phyloP scores from a whole-genome alignment of 768 basidiomycete genomes.

The Pholiota conissans region DNA sequence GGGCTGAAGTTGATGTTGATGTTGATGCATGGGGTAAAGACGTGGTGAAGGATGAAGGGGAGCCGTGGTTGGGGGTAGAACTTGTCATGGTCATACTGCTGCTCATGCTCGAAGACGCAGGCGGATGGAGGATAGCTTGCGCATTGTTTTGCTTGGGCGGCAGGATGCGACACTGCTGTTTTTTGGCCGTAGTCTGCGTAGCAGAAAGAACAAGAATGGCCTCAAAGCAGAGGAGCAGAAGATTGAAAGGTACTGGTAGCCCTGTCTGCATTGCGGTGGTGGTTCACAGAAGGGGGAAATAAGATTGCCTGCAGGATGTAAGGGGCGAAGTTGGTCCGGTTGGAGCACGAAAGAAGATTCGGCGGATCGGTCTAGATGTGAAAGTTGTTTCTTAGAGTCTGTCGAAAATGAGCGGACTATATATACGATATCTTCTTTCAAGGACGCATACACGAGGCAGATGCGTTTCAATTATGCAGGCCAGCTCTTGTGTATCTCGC shows the following conservation, averaged over 20 bases:
- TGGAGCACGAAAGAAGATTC: background rate
- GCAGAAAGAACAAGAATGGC: slow-evolving; percentile 13
- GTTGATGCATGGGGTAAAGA: background rate
- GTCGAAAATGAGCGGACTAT: background rate
- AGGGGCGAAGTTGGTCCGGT: background rate
- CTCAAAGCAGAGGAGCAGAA: slow-evolving; percentile 16
- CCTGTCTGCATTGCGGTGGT: background rate
- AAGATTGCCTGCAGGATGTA: background rate
- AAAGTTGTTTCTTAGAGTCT: background rate
- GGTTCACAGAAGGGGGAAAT: background rate
- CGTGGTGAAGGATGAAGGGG: background rate
- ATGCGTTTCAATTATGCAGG: background rate
- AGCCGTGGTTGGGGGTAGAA: slow-evolving; percentile 3
- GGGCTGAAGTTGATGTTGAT: slow-evolving; percentile 6
- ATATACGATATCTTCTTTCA: background rate
- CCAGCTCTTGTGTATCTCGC: background rate
- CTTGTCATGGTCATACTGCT: background rate
- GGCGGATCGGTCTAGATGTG: background rate
- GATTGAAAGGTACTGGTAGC: background rate
- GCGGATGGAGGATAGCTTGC: slow-evolving; percentile 13
- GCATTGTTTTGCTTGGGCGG: slow-evolving; percentile 6
- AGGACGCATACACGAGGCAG: slow-evolving; percentile 3
- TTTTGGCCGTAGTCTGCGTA: slow-evolving; percentile 9
- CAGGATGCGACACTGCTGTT: slow-evolving; percentile 23
- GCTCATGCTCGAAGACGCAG: too few relatives aligned